Base-by-base conservation (phyloP, 2,329 filamentous ascomycete genomes). In the Penicillium sp. region DNA sequence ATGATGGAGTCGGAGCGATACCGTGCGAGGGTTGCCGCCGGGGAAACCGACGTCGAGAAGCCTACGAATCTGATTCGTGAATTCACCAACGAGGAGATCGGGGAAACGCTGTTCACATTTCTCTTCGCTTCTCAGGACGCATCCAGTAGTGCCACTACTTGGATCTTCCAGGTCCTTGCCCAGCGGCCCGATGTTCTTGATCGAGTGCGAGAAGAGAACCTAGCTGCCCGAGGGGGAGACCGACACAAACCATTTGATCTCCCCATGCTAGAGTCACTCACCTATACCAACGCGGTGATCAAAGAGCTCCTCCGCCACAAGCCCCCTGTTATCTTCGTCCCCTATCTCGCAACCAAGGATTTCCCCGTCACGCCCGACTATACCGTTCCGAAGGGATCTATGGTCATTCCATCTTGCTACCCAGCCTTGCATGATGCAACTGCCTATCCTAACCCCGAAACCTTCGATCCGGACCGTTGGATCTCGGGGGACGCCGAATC, bases 1-100 rank as follows among this genome's bases (percentile, higher is more conserved):
- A 94, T 94, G 80, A 75, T 93, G 51, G 80, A 88, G 38, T 91
- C 86, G 1, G 78, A 86, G 59, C 76, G 70, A 47, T 94, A 87
- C 76, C 79, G 80, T 40, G 77, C 87, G 63, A 81, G 80, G 33
- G 71, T 86, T 51, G 85, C 79, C 29, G 79, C 78, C 53, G 87
- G 86, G 39, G 73, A 80, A 46, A 73, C 73, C n/a, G 76, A 59
- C 5, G 54, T 53, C 0, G 70, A 73, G 53, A 75, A 71, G 44
- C 74, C 75, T 0, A 47, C 57, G 0, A 73, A 72, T 31, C 45
- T 76, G 21, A 72, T 77, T 34, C 72, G 74, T 15, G 69, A 75
- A 11, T 77, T 77, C 45, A 70, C 70, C 2, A 57, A 76, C 15
- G 59, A 68, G 8, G 75, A 77, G 42, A 76, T 77, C 11, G 63